Percentiles rank a stretch among this genome's conserved stretches.
phyloP scores from a whole-genome alignment of 441 rosid species.

The Populus trichocarpa region DNA sequence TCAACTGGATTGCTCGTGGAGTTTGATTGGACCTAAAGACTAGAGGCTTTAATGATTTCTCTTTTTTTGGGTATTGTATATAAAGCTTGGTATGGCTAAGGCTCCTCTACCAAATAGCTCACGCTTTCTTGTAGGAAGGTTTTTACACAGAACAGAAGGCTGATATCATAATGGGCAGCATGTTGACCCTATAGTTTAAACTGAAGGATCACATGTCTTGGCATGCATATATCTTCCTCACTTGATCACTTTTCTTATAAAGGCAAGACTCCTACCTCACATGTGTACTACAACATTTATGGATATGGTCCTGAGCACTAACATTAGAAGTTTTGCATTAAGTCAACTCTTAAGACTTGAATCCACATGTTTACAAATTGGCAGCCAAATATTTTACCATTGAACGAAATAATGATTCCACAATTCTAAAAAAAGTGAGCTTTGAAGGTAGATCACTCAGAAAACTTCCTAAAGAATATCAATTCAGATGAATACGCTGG shows the following conservation, averaged over 20 bases:
- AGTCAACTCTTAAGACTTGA: background rate
- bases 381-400: background rate
- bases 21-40: background rate
- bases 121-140: background rate
- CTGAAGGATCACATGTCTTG: background rate
- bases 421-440: background rate
- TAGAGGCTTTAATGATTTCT: background rate
- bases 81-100: background rate
- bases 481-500: background rate
- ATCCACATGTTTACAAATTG: background rate
- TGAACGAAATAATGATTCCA: background rate
- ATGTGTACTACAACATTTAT: background rate
- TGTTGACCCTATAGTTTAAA: slow-evolving; percentile 1
- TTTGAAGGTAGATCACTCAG: background rate
- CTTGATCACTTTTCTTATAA: background rate
- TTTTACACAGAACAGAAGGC: background rate
- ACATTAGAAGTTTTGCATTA: background rate
- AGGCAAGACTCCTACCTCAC: background rate
- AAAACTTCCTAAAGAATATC: background rate
- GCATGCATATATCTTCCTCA: background rate
- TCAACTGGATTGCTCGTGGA: background rate
- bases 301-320: background rate
- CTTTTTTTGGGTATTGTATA: background rate
- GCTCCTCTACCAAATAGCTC: background rate
- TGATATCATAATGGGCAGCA: background rate